Evolutionary conservation across 306 rosid species (phyloP).

Genomic region (Quercus bicolor): DNA sequence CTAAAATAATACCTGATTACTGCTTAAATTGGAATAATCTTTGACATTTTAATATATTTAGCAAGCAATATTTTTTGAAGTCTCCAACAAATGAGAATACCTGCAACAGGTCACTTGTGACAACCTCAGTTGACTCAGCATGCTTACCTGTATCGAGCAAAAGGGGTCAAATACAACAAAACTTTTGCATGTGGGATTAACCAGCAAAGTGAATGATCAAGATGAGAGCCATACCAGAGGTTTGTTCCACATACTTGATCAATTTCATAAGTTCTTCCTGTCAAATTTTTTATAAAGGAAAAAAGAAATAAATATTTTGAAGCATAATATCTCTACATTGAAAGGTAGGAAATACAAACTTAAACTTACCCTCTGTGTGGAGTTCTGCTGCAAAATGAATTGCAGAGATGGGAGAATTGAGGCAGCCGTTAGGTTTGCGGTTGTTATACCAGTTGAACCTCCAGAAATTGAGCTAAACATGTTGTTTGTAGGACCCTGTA

Average conservation of each 20-base stretch:
- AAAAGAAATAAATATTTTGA: slow-evolving; percentile 9
- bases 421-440: slow-evolving; percentile 36
- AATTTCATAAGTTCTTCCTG: slow-evolving; percentile 87
- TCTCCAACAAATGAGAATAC: slow-evolving; percentile 36
- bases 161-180: slow-evolving; percentile 32
- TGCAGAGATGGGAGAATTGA: slow-evolving; percentile 69
- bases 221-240: slow-evolving; percentile 53
- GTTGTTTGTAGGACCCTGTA: slow-evolving; percentile 69
- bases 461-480: slow-evolving; percentile 45
- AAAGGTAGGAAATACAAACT: neutral
- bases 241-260: slow-evolving; percentile 78
- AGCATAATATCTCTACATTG: slow-evolving; percentile 10
- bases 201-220: slow-evolving; percentile 2
- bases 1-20: neutral
- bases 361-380: slow-evolving; percentile 68
- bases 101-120: slow-evolving; percentile 59
- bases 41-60: neutral
- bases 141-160: slow-evolving; percentile 53
- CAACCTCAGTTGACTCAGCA: slow-evolving; percentile 54
- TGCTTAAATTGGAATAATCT: neutral
- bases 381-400: slow-evolving; percentile 73
- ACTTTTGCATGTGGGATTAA: neutral
- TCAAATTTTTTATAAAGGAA: slow-evolving; percentile 15
- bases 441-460: slow-evolving; percentile 53
- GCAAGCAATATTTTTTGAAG: neutral